Percentiles rank a stretch among this genome's conserved stretches.
These are phyloP conservation scores for Gigaspora rosea DNA, from an alignment of 192 early-diverging fungal genomes.

Conservation along the genomic window DNA sequence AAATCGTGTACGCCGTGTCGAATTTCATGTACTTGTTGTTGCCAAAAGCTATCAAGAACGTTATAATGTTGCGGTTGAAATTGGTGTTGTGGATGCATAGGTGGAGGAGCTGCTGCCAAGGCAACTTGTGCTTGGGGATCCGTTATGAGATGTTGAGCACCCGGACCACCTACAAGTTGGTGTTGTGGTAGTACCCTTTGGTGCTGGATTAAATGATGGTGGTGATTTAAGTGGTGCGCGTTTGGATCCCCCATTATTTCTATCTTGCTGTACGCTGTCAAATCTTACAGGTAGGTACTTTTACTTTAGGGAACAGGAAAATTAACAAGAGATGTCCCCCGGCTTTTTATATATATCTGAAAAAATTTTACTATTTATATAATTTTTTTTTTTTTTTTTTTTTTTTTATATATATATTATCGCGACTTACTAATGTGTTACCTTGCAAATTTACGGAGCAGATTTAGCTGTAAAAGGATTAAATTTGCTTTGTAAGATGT, in stretches of 20 bases:
- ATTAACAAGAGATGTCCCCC: background rate
- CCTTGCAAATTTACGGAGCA: background rate
- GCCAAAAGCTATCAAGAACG: conserved; percentile 65
- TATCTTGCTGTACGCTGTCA: background rate
- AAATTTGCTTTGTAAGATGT: conserved; percentile 11
- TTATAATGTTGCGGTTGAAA: conserved; percentile 30
- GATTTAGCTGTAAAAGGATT: conserved; percentile 20
- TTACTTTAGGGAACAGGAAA: background rate
- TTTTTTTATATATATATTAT: background rate
- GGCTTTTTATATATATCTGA: background rate
- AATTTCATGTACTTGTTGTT: conserved; percentile 62
- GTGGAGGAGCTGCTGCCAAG: conserved; percentile 13
- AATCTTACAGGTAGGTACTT: background rate
- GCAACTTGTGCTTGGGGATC: conserved; percentile 15
- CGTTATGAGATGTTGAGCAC: conserved; percentile 13
- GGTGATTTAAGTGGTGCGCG: background rate
- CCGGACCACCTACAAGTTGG: conserved; percentile 8
- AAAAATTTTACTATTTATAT: background rate
- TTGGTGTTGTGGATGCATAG: conserved; percentile 5
- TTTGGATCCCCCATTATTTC: conserved; percentile 19
- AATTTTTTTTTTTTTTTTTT: background rate
- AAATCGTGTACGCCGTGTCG: conserved; percentile 80
- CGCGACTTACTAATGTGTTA: conserved; percentile 21
- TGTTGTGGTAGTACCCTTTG: background rate
- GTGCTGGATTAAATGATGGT: conserved; percentile 1